phyloP scores from a whole-genome alignment of 140 eudicot species.

The Senecio squalidus region DNA sequence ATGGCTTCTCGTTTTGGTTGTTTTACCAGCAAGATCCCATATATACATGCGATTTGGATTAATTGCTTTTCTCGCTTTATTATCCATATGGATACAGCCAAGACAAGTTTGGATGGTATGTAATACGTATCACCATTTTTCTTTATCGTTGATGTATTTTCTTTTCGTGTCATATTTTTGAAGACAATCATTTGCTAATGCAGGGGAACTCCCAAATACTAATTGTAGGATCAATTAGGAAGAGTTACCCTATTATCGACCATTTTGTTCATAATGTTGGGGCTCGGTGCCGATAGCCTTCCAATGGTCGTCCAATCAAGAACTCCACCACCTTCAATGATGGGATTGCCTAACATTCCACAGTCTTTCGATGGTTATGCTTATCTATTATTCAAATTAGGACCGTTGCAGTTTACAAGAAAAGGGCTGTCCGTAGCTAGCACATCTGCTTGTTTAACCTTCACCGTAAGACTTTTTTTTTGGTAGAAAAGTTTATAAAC shows the following conservation, averaged over 20 bases:
- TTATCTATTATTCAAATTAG: conserved; percentile 66
- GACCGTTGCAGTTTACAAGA: conserved; percentile 80
- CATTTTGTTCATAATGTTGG: conserved; percentile 82
- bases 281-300: conserved; percentile 73
- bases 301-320: conserved; percentile 73
- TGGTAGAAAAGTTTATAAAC: no score
- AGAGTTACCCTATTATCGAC: conserved; percentile 74
- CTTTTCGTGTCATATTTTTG: conserved; percentile 1
- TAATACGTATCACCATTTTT: conserved; percentile 36
- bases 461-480: conserved; percentile 49
- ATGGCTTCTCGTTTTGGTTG: conserved; percentile 75
- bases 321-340: conserved; percentile 79
- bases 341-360: conserved; percentile 60
- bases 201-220: conserved; percentile 37
- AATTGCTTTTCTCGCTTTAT: conserved; percentile 50
- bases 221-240: conserved; percentile 91
- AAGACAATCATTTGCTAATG: conserved; percentile 28
- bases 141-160: not conserved
- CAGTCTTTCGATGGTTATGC: conserved; percentile 72
- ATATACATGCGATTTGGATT: conserved; percentile 73
- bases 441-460: conserved; percentile 88
- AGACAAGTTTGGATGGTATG: conserved; percentile 78
- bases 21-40: conserved; percentile 73
- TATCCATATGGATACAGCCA: conserved; percentile 66
- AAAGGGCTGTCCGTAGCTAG: conserved; percentile 80